These are phyloP conservation scores for Podospora sp. DNA, from an alignment of 495 filamentous ascomycete species.

Conservation along the genomic window DNA sequence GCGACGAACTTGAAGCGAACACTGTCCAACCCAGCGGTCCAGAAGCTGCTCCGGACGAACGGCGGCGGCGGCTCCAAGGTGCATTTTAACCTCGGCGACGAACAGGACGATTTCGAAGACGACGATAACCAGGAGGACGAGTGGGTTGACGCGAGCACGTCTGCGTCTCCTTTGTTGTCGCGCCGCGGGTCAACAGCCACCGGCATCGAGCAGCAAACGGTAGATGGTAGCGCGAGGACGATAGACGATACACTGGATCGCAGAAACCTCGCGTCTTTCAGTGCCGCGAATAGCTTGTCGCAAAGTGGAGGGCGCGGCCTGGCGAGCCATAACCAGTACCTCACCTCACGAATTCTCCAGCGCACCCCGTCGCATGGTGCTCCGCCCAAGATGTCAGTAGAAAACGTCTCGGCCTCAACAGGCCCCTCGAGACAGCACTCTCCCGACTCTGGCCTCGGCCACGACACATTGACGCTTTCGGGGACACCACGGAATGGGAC, in stretches of 20 bases:
- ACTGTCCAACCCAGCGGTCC: conserved; percentile 44
- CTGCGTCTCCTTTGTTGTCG: conserved; percentile 57
- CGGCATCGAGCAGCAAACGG: conserved; percentile 33
- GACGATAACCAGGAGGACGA: conserved; percentile 49
- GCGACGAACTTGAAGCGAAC: conserved; percentile 48
- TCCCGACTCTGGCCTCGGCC: conserved; percentile 28
- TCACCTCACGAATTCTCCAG: conserved; percentile 62
- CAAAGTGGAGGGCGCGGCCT: conserved; percentile 33
- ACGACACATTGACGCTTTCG: conserved; percentile 28
- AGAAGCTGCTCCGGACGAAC: conserved; percentile 38
- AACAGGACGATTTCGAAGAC: conserved; percentile 46
- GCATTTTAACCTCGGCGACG: conserved; percentile 56
- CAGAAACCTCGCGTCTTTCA: conserved; percentile 16
- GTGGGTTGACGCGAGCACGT: conserved; percentile 60
- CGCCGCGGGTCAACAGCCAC: conserved; percentile 50
- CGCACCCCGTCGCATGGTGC: conserved; percentile 57
- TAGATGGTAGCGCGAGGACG: neutral
- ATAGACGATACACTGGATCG: conserved; percentile 5
- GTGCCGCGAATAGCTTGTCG: conserved; percentile 11
- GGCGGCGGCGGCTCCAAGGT: conserved; percentile 39
- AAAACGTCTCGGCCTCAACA: conserved; percentile 53
- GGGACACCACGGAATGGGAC: conserved; percentile 35
- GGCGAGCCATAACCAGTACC: conserved; percentile 45
- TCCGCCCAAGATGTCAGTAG: conserved; percentile 61
- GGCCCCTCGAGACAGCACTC: conserved; percentile 44